Percentiles rank a stretch among this genome's conserved stretches.
These are phyloP conservation scores for Gossypium longicalyx DNA, from an alignment of 345 rosid genomes.

Conservation along the genomic window DNA sequence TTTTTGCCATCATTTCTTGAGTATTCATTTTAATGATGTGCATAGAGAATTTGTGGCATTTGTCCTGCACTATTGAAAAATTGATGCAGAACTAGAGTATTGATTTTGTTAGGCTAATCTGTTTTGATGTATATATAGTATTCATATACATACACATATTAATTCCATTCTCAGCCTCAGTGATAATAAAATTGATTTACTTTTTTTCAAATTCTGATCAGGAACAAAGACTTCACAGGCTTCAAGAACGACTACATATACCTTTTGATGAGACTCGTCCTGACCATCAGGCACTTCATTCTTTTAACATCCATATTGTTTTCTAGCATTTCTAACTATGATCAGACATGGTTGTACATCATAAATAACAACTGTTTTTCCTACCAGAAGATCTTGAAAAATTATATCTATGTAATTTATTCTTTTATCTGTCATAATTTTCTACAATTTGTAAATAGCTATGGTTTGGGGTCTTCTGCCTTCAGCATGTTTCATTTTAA, in stretches of 20 bases:
- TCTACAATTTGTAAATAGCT: too few species aligned
- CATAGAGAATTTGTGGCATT: slow-evolving; percentile 7
- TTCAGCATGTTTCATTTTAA: neutral
- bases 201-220: slow-evolving; percentile 24
- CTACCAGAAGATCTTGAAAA: neutral
- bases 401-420: too few species aligned
- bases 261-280: slow-evolving; percentile 83
- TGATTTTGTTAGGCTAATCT: neutral
- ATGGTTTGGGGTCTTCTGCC: too few species aligned
- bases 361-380: neutral
- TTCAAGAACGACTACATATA: slow-evolving; percentile 64
- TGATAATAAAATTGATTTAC: neutral
- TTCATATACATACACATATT: neutral
- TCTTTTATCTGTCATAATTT: too few species aligned
- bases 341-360: neutral
- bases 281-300: slow-evolving; percentile 69
- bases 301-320: neutral
- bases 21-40: neutral
- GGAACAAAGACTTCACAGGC: slow-evolving; percentile 75
- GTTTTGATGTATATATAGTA: neutral
- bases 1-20: neutral
- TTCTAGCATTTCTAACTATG: neutral
- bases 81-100: neutral
- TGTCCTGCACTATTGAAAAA: neutral
- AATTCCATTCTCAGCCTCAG: neutral